A percentile compares a stretch with the other conserved stretches of the same genome.
Conservation (phyloP, 805 yeast genomes). For the Candida fluviatilis region DNA sequence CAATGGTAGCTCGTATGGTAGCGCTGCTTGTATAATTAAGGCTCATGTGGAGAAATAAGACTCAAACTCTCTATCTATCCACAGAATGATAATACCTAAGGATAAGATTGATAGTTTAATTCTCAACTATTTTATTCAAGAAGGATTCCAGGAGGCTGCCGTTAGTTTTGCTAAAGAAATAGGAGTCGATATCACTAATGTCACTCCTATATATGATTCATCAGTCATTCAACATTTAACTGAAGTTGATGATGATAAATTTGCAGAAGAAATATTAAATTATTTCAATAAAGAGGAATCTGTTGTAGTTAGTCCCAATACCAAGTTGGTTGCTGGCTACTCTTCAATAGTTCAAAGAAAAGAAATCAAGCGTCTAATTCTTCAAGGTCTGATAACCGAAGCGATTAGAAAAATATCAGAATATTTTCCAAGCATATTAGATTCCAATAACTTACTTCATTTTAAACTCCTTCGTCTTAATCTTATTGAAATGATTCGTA, state of each 20-base stretch:
- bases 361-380: constrained; percentile 48
- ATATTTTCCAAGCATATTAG: constrained; percentile 61
- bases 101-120: constrained; percentile 49
- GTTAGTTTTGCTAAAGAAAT: constrained; percentile 56
- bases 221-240: constrained; percentile 5
- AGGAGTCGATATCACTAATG: constrained; percentile 21
- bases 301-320: neutral
- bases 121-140: constrained; percentile 69
- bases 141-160: constrained; percentile 73
- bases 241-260: constrained; percentile 11
- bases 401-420: constrained; percentile 57
- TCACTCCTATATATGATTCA: constrained; percentile 1
- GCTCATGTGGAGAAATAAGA: no score
- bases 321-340: constrained; percentile 32
- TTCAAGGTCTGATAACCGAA: constrained; percentile 55
- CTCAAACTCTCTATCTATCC: no score
- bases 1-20: no score
- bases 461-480: constrained; percentile 70
- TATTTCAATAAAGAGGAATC: constrained; percentile 8
- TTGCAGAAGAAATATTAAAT: constrained; percentile 8
- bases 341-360: constrained; percentile 50
- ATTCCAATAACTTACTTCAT: constrained; percentile 59
- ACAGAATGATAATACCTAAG: constrained; percentile 20
- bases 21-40: no score
- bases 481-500: constrained; percentile 74